phyloP scores from a whole-genome alignment of 352 stramenopile genomes.

The Phytopythium litorale region DNA sequence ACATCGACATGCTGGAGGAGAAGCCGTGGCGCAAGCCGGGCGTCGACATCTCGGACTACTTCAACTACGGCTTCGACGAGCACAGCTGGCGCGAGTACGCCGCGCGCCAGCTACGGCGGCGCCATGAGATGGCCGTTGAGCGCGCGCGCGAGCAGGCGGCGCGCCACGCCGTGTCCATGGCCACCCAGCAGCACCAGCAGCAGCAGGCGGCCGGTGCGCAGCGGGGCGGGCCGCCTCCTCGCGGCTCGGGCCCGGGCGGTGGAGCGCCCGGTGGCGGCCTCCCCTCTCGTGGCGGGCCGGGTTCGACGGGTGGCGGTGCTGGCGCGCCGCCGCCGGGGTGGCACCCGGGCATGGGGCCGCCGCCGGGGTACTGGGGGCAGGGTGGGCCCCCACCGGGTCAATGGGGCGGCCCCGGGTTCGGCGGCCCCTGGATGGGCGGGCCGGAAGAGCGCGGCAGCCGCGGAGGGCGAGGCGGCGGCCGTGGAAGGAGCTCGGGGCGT shows the following conservation, averaged over 20 bases:
- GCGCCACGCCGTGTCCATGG: conserved; percentile 60
- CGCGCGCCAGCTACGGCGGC: conserved; percentile 61
- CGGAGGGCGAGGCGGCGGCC: conserved; percentile 27
- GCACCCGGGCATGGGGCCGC: conserved; percentile 69
- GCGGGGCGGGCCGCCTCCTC: conserved; percentile 21
- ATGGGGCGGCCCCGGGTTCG: conserved; percentile 28
- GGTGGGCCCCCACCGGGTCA: conserved; percentile 44
- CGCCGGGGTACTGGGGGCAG: conserved; percentile 38
- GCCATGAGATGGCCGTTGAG: conserved; percentile 68
- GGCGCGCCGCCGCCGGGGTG: conserved; percentile 39
- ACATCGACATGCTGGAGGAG: conserved; percentile 91
- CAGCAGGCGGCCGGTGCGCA: conserved; percentile 32
- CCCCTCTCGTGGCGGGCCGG: conserved; percentile 7
- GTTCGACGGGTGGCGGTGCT: not conserved
- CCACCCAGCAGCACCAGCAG: conserved; percentile 36
- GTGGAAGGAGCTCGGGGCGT: conserved; percentile 20
- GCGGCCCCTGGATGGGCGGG: conserved; percentile 53
- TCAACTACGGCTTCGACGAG: conserved; percentile 94
- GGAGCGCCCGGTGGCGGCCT: not conserved
- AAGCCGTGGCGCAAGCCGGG: conserved; percentile 89
- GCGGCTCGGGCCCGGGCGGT: conserved; percentile 7
- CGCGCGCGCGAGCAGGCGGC: conserved; percentile 78
- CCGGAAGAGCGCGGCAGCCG: conserved; percentile 22
- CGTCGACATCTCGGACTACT: conserved; percentile 92
- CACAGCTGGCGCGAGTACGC: conserved; percentile 81